These are phyloP conservation scores for Phytopythium vexans DNA, from an alignment of 352 stramenopile genomes.

Conservation along the genomic window DNA sequence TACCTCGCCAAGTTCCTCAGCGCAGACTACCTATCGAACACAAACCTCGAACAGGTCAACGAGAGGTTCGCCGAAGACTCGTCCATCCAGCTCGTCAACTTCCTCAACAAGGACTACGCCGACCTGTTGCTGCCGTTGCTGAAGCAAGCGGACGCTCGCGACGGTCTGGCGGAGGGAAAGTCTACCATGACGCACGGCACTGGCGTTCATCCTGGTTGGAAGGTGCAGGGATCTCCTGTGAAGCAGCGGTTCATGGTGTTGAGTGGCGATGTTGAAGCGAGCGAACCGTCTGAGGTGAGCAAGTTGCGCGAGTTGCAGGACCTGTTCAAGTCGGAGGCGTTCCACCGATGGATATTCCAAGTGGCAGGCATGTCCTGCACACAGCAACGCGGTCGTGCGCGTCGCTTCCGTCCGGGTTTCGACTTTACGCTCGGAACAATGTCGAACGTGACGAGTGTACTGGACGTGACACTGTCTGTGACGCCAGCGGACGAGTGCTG, in stretches of 20 bases:
- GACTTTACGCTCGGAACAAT: conserved; percentile 89
- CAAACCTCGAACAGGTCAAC: conserved; percentile 72
- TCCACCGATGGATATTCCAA: conserved; percentile 46
- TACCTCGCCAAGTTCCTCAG: conserved; percentile 82
- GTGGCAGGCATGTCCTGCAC: conserved; percentile 43
- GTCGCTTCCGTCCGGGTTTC: conserved; percentile 85
- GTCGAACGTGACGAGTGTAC: conserved; percentile 51
- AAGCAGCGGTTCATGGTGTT: conserved; percentile 22
- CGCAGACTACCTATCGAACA: conserved; percentile 59
- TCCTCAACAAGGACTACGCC: conserved; percentile 69
- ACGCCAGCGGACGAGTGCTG: conserved; percentile 31
- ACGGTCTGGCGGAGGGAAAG: conserved; percentile 51
- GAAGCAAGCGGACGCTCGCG: conserved; percentile 33
- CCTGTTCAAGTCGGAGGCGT: conserved; percentile 57
- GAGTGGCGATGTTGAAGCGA: conserved; percentile 6
- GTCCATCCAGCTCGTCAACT: conserved; percentile 82
- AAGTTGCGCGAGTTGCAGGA: conserved; percentile 21
- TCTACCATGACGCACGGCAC: conserved; percentile 22
- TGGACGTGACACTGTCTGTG: conserved; percentile 27
- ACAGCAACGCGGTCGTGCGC: conserved; percentile 42
- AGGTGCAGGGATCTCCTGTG: conserved; percentile 21
- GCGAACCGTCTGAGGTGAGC: conserved; percentile 12
- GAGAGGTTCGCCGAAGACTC: conserved; percentile 77
- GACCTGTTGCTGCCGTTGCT: conserved; percentile 31
- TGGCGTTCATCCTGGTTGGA: conserved; percentile 15